These are phyloP conservation scores for Avena eriantha DNA, from an alignment of 176 grass and related monocot species.

Conservation along the genomic window DNA sequence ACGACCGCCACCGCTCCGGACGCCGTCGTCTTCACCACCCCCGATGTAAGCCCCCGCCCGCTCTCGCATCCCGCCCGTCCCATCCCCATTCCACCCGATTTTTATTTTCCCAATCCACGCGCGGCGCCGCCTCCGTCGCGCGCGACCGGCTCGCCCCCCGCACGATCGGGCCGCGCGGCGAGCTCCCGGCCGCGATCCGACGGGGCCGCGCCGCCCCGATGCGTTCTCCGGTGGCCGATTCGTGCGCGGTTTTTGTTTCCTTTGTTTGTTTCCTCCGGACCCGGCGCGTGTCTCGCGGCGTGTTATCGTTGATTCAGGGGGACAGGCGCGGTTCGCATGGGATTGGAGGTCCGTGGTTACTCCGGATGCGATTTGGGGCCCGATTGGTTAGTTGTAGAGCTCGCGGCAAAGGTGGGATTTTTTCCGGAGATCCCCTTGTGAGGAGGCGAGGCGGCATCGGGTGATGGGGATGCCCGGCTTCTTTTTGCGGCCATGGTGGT, in stretches of 20 bases:
- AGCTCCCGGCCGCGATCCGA: constrained; percentile 16
- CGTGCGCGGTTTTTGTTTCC: neutral
- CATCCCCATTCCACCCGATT: neutral
- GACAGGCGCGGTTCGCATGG: neutral
- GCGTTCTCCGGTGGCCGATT: constrained; percentile 28
- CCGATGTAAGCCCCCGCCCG: constrained; percentile 34
- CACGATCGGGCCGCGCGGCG: constrained; percentile 34
- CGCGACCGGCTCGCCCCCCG: neutral
- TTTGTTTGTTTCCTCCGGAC: neutral
- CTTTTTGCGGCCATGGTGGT: constrained; percentile 32
- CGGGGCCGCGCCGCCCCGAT: constrained; percentile 20
- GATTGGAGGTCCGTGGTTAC: constrained; percentile 16
- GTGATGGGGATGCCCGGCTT: constrained; percentile 36
- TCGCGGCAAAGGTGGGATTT: constrained; percentile 46
- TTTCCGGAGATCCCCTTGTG: constrained; percentile 40
- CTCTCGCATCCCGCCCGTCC: neutral
- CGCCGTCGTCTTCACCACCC: neutral
- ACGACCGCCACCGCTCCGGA: neutral
- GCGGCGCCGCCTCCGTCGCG: neutral
- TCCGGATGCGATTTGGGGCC: constrained; percentile 9
- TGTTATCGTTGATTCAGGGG: constrained; percentile 11
- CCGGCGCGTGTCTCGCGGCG: neutral
- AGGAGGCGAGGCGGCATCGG: constrained; percentile 25
- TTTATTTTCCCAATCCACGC: neutral
- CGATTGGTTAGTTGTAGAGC: neutral